Evolutionary conservation across 2,329 filamentous ascomycete genomes (phyloP).

Genomic region (Colletotrichum sp.): DNA sequence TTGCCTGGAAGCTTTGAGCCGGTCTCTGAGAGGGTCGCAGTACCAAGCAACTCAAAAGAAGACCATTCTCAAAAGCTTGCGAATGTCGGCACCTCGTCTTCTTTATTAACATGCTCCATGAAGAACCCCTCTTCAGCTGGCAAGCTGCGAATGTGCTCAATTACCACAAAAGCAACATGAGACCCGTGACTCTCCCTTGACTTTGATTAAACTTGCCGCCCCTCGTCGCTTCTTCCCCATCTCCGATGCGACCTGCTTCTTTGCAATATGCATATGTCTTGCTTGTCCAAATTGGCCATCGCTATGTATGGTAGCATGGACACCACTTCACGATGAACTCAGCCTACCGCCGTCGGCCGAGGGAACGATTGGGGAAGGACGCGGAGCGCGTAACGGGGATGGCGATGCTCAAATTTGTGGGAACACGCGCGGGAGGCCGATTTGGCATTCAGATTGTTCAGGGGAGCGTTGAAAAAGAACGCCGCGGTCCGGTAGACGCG

Average conservation of each 20-base stretch:
- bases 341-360: not conserved
- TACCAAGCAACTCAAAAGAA: not conserved
- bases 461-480: not conserved
- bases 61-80: not conserved
- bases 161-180: not conserved
- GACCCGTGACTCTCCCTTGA: not conserved
- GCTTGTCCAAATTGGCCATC: not conserved
- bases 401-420: not conserved
- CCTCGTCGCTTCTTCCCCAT: not conserved
- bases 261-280: not conserved
- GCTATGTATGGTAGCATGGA: not conserved
- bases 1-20: not conserved
- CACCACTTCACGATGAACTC: not conserved
- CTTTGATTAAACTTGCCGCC: conserved; percentile 2
- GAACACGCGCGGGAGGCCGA: conserved; percentile 5
- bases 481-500: not conserved
- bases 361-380: not conserved
- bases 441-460: not conserved
- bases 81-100: not conserved
- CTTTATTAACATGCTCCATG: not conserved
- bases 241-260: not conserved
- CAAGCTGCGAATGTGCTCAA: not conserved
- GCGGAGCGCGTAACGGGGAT: not conserved
- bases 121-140: not conserved
- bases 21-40: not conserved